Percentiles rank a stretch among this genome's conserved stretches.
Evolutionary conservation across 2,329 filamentous ascomycete genomes (phyloP).

Genomic region (Xylariaceae sp.): DNA sequence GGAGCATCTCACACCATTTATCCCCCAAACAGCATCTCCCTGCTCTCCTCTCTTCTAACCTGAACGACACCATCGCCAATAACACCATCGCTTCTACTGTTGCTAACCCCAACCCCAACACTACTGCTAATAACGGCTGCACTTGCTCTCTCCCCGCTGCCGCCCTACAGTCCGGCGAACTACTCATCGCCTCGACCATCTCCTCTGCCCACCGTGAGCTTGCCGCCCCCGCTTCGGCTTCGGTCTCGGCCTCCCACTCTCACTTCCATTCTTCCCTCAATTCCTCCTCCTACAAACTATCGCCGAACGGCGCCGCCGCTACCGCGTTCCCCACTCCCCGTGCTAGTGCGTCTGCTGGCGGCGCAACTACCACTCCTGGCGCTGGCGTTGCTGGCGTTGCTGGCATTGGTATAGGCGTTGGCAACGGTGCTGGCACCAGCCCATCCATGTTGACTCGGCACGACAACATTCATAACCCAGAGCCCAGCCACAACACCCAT

Average conservation of each 20-base stretch:
- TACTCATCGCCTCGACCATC: constrained; percentile 35
- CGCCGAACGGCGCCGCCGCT: constrained; percentile 19
- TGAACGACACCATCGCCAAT: constrained; percentile 13
- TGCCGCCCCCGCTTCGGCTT: constrained; percentile 16
- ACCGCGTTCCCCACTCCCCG: constrained; percentile 17
- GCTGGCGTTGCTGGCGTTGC: constrained; percentile 10
- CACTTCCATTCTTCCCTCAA: not conserved
- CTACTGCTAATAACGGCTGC: constrained; percentile 17
- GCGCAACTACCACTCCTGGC: constrained; percentile 14
- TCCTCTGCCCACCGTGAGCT: constrained; percentile 27
- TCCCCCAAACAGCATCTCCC: constrained; percentile 41
- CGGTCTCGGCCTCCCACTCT: constrained; percentile 10
- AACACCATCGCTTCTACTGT: constrained; percentile 25
- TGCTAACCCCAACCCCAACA: not conserved
- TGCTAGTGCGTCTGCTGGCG: constrained; percentile 18
- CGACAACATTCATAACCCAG: constrained; percentile 4
- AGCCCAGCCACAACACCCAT: not conserved
- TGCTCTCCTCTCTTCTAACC: constrained; percentile 33
- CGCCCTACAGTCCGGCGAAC: constrained; percentile 37
- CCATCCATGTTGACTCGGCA: constrained; percentile 16
- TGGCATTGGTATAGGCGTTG: constrained; percentile 13
- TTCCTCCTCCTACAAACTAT: constrained; percentile 3
- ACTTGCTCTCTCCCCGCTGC: constrained; percentile 38
- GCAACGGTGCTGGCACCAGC: constrained; percentile 14
- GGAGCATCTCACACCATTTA: constrained; percentile 35